Evolutionary conservation across 176 grass and related monocot species (phyloP), one percentile per base, ranked within the genome.

Genomic region (Eremochloa ophiuroides): DNA sequence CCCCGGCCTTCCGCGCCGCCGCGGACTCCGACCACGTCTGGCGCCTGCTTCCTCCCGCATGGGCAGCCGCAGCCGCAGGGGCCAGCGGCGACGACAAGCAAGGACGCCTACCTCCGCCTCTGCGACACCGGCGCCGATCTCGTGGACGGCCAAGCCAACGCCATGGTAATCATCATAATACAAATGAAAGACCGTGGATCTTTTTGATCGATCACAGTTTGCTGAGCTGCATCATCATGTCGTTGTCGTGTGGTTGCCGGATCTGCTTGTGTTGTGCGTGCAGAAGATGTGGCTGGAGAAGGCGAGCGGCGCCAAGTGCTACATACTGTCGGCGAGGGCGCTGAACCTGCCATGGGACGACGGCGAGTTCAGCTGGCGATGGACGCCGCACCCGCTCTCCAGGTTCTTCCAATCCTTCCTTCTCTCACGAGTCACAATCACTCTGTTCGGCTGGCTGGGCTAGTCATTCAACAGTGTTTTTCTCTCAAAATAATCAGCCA

Each of bases 321-420:
- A 55, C 53, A 11, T 8, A 12, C 26, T 87, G 12, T 63, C 85
- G 33, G 73, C 79, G 12, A 82, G 79, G 79, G 69, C 27, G 79
- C 79, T 87, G 11, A 82, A 79, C 85, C 66, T 87, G 39, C 79
- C 85, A 3, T 87, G 85, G 79, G 85, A 87, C 20, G 79, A 87
- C 79, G 85, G 85, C 71, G 85, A 87, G 85, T 63, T 76, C 63
- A 76, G 79, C 85, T 87, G 85, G 85, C 63, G 3, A 28, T 87
- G 85, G 79, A 71, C 55, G 10, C 79, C 79, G 0, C 79, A 87
- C 73, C 33, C 53, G 22, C 73, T 62, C 72, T 87, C 85, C 50
- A 82, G 85, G 85, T 87, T 62, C 15, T 5, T n/a, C 34, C 8
- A n/a, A n/a, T n/a, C n/a, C n/a, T 20, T 17, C 26, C 18, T 2